A percentile compares a stretch with the other conserved stretches of the same genome.
Evolutionary conservation across 768 basidiomycete genomes (phyloP).

Genomic region (Kwoniella newhampshirensis): DNA sequence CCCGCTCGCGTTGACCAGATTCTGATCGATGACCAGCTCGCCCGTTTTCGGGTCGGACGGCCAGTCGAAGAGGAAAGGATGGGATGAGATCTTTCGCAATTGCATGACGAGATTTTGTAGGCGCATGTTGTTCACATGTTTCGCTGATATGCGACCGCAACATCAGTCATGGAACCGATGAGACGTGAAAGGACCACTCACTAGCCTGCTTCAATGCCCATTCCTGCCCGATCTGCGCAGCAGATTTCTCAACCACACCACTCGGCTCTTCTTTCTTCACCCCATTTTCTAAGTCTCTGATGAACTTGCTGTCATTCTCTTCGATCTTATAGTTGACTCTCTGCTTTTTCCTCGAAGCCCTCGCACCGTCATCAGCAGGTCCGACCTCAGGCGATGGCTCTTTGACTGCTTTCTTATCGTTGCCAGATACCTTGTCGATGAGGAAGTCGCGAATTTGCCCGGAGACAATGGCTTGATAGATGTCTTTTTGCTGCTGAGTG

Average conservation of each 20-base stretch:
- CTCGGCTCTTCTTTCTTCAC: slow-evolving; percentile 44
- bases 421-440: slow-evolving; percentile 58
- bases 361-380: slow-evolving; percentile 25
- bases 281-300: slow-evolving; percentile 47
- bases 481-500: slow-evolving; percentile 73
- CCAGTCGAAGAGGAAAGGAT: slow-evolving; percentile 89
- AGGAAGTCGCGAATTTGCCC: slow-evolving; percentile 64
- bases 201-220: slow-evolving; percentile 64
- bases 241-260: slow-evolving; percentile 56
- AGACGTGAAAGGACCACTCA: slow-evolving; percentile 52
- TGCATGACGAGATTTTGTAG: slow-evolving; percentile 97
- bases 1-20: slow-evolving; percentile 80
- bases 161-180: background rate
- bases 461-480: slow-evolving; percentile 76
- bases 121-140: slow-evolving; percentile 85
- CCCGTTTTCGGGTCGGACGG: slow-evolving; percentile 65
- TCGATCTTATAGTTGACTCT: slow-evolving; percentile 48
- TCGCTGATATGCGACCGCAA: slow-evolving; percentile 58
- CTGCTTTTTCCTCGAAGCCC: slow-evolving; percentile 34
- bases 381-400: slow-evolving; percentile 30
- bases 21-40: slow-evolving; percentile 68
- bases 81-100: slow-evolving; percentile 75
- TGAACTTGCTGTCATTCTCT: slow-evolving; percentile 51
- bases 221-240: slow-evolving; percentile 62
- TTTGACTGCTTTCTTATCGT: slow-evolving; percentile 30